phyloP scores from a whole-genome alignment of 2,329 filamentous ascomycete species.

The Cordyceps pruinosa region DNA sequence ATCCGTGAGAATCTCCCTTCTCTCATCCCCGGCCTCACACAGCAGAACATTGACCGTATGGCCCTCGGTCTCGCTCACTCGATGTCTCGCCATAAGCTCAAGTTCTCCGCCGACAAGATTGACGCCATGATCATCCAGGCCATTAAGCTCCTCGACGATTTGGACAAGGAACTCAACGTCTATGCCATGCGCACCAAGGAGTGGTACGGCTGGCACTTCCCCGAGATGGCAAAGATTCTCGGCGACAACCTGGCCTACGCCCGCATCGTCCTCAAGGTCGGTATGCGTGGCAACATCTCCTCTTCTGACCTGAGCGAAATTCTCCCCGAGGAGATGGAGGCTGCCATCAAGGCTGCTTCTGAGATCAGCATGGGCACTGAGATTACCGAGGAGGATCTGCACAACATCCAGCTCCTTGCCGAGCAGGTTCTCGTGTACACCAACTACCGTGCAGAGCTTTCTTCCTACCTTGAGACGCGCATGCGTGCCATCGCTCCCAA shows the following conservation, averaged over 20 bases:
- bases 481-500: constrained; percentile 98
- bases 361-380: constrained; percentile 99
- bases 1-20: constrained; percentile 87
- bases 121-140: constrained; percentile 99
- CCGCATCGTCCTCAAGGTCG: constrained; percentile 79
- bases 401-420: constrained; percentile 85
- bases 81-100: constrained; percentile 93
- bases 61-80: constrained; percentile 94
- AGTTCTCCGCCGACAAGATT: constrained; percentile 97
- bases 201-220: constrained; percentile 99
- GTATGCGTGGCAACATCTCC: constrained; percentile 75
- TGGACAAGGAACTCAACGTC: constrained; percentile 98
- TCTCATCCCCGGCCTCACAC: constrained; percentile 79
- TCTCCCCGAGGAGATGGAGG: constrained; percentile 90
- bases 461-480: constrained; percentile 80
- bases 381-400: constrained; percentile 84
- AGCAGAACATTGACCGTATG: constrained; percentile 88
- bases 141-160: constrained; percentile 85
- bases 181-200: constrained; percentile 99
- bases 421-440: constrained; percentile 90
- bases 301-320: constrained; percentile 78
- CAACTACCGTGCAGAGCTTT: constrained; percentile 82
- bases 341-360: constrained; percentile 83
- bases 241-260: constrained; percentile 96
- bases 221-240: constrained; percentile 92